Evolutionary conservation across 345 rosid genomes (phyloP).

Genomic region (Viola odorata): DNA sequence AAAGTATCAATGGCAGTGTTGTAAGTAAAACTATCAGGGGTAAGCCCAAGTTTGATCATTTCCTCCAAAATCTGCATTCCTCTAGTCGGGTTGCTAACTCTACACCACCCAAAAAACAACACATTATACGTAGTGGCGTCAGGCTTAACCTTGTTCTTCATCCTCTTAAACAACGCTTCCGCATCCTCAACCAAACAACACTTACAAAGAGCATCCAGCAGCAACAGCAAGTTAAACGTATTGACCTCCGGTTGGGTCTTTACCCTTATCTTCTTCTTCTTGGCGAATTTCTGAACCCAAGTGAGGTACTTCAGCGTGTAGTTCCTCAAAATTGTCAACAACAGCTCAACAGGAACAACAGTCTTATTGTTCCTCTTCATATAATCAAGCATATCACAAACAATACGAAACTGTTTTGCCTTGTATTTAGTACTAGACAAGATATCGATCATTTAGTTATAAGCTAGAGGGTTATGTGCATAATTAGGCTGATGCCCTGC

Average conservation of each 20-base stretch:
- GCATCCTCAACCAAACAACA: conserved; percentile 72
- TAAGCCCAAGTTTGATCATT: conserved; percentile 72
- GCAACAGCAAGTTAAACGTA: conserved; percentile 69
- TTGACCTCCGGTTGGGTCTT: conserved; percentile 87
- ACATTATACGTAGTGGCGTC: conserved; percentile 62
- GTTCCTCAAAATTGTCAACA: conserved; percentile 50
- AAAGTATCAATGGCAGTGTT: conserved; percentile 79
- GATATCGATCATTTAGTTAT: conserved; percentile 74
- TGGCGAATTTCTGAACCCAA: conserved; percentile 79
- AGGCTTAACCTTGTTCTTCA: conserved; percentile 56
- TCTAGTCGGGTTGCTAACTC: conserved; percentile 68
- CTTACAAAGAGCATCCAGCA: conserved; percentile 82
- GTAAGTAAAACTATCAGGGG: conserved; percentile 75
- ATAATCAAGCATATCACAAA: conserved; percentile 78
- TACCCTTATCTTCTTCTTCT: conserved; percentile 77
- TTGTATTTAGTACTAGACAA: conserved; percentile 79
- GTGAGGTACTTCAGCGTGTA: conserved; percentile 74
- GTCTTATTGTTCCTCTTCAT: conserved; percentile 59
- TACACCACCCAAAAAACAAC: conserved; percentile 88
- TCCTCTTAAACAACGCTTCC: conserved; percentile 44
- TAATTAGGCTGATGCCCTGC: conserved; percentile 57
- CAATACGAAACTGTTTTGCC: conserved; percentile 67
- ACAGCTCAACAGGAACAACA: conserved; percentile 48
- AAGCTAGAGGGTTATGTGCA: conserved; percentile 54
- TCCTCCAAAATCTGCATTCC: conserved; percentile 72